Conservation (phyloP, 2,329 filamentous ascomycete species). For the Leptographium procerum region DNA sequence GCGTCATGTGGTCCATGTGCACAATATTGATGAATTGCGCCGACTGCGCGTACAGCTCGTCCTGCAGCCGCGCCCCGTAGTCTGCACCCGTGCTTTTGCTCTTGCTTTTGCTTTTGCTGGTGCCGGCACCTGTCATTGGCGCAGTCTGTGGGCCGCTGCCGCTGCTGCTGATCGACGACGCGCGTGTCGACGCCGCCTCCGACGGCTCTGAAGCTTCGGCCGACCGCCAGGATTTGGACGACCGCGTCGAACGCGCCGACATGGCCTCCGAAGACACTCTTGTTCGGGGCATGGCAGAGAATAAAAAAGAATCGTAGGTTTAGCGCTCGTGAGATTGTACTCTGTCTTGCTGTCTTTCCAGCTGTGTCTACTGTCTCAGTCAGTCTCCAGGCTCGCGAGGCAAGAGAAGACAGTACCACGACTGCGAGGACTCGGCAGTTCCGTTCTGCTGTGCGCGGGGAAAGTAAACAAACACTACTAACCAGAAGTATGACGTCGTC, state of each 20-base stretch:
- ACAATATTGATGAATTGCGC: conserved; percentile 7
- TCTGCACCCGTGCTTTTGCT: background rate
- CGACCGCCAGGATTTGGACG: background rate
- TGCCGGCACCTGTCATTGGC: background rate
- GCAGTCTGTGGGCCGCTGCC: background rate
- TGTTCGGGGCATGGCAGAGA: conserved; percentile 1
- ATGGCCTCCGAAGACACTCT: conserved; percentile 4
- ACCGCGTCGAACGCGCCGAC: conserved; percentile 7
- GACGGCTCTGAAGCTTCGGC: background rate
- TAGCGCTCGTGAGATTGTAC: too few relatives aligned
- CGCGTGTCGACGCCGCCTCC: conserved; percentile 4
- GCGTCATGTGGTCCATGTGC: conserved; percentile 11
- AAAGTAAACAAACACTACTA: too few relatives aligned
- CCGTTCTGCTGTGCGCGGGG: too few relatives aligned
- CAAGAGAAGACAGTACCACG: too few relatives aligned
- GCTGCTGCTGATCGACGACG: conserved; percentile 7
- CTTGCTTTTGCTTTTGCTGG: background rate
- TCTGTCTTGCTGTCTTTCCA: too few relatives aligned
- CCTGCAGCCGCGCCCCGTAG: background rate
- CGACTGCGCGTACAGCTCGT: background rate
- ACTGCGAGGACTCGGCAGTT: too few relatives aligned
- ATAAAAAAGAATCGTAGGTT: background rate
- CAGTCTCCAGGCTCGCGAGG: too few relatives aligned
- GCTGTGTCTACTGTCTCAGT: too few relatives aligned
- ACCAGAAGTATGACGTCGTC: too few relatives aligned